These are phyloP conservation scores for Spizellomyces sp. DNA, from an alignment of 192 early-diverging fungal species.

Conservation along the genomic window DNA sequence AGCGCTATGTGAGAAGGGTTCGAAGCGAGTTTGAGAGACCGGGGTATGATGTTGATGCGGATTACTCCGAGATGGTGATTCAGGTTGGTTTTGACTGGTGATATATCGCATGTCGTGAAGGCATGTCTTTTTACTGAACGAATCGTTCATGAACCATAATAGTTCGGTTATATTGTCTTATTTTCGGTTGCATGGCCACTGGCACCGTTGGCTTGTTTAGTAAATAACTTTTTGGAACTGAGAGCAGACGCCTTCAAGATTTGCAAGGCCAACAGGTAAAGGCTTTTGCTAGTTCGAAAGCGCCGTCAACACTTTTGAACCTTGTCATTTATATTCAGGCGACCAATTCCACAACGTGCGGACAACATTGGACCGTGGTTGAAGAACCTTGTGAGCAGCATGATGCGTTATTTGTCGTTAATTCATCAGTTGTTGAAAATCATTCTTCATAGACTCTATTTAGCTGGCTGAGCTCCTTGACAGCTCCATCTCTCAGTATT, in stretches of 20 bases:
- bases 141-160: background rate
- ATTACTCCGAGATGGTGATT: slow-evolving; percentile 91
- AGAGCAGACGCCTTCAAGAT: slow-evolving; percentile 91
- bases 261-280: slow-evolving; percentile 50
- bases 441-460: slow-evolving; percentile 8
- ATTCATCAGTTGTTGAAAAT: background rate
- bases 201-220: slow-evolving; percentile 74
- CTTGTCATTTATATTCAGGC: slow-evolving; percentile 54
- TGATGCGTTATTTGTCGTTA: background rate
- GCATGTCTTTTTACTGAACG: background rate
- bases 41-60: slow-evolving; percentile 81
- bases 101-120: background rate
- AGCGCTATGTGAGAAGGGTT: slow-evolving; percentile 56
- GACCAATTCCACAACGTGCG: slow-evolving; percentile 70
- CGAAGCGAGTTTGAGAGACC: slow-evolving; percentile 64
- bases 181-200: slow-evolving; percentile 88
- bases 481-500: slow-evolving; percentile 25
- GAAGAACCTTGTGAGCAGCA: slow-evolving; percentile 49
- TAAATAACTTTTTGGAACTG: slow-evolving; percentile 93
- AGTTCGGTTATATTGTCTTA: slow-evolving; percentile 85
- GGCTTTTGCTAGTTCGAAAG: background rate
- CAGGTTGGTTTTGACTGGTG: slow-evolving; percentile 54
- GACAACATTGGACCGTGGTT: slow-evolving; percentile 83
- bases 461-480: slow-evolving; percentile 34
- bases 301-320: background rate